These are phyloP conservation scores for Elongisporangium anandrum DNA, from an alignment of 352 stramenopile species.

Conservation along the genomic window DNA sequence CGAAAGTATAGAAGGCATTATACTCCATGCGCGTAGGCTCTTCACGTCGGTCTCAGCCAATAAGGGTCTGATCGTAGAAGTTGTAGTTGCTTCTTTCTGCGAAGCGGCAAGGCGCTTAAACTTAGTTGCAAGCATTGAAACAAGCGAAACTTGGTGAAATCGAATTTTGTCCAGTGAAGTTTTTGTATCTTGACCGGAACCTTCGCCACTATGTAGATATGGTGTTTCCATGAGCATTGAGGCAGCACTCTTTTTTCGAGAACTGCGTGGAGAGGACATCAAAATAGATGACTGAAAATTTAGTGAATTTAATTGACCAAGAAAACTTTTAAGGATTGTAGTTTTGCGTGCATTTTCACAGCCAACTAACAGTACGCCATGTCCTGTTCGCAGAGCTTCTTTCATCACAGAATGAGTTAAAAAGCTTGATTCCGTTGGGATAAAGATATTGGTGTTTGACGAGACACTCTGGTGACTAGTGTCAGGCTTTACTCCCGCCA, in stretches of 20 bases:
- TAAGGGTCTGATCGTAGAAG: neutral
- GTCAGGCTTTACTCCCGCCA: neutral
- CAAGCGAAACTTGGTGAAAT: slow-evolving; percentile 36
- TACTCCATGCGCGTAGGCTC: neutral
- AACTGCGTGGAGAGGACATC: neutral
- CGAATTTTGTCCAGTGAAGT: slow-evolving; percentile 29
- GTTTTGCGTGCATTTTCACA: slow-evolving; percentile 21
- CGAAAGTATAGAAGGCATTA: slow-evolving; percentile 8
- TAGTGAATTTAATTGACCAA: slow-evolving; percentile 15
- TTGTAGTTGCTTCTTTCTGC: slow-evolving; percentile 2
- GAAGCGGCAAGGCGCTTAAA: slow-evolving; percentile 10
- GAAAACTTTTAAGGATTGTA: slow-evolving; percentile 29
- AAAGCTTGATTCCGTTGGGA: slow-evolving; percentile 35
- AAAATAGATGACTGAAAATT: neutral
- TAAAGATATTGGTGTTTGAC: slow-evolving; percentile 10
- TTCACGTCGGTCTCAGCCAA: slow-evolving; percentile 13
- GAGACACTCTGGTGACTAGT: neutral
- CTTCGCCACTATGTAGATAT: neutral
- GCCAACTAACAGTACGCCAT: slow-evolving; percentile 31
- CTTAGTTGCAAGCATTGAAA: slow-evolving; percentile 26
- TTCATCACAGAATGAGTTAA: slow-evolving; percentile 34
- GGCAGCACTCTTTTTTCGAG: neutral
- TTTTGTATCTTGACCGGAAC: neutral
- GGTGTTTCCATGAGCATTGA: neutral
- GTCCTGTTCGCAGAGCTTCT: slow-evolving; percentile 32